Conservation (phyloP, 768 basidiomycete genomes). For the Rhodotorula diobovata region DNA sequence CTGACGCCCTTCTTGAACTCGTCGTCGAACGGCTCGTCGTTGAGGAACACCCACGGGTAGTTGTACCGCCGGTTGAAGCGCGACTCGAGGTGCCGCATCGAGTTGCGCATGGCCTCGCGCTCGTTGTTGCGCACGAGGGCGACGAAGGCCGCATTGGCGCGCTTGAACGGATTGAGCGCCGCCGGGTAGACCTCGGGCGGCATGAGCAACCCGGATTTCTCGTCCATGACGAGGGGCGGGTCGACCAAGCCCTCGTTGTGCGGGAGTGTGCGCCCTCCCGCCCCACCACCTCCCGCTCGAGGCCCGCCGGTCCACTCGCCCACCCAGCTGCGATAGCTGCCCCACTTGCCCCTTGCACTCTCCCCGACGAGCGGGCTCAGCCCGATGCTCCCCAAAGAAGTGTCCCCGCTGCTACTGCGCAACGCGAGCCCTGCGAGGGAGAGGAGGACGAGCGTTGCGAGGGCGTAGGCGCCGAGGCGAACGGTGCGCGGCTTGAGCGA, state of each 20-base stretch:
- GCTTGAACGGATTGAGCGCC: constrained; percentile 39
- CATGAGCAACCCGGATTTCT: constrained; percentile 16
- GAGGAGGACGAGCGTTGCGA: constrained; percentile 5
- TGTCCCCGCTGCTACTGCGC: background rate
- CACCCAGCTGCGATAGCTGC: constrained; percentile 3
- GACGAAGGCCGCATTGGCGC: constrained; percentile 40
- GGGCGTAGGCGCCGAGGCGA: constrained; percentile 2
- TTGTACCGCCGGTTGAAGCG: constrained; percentile 72
- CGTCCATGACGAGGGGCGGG: constrained; percentile 18
- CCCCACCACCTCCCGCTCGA: background rate
- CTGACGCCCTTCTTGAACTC: constrained; percentile 58
- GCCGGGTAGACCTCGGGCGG: constrained; percentile 41
- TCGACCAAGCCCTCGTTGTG: constrained; percentile 32
- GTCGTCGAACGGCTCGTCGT: constrained; percentile 63
- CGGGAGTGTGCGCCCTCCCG: background rate
- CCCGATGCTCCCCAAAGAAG: background rate
- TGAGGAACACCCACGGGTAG: constrained; percentile 50
- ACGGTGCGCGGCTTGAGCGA: background rate
- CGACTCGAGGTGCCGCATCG: constrained; percentile 68
- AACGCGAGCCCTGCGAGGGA: background rate
- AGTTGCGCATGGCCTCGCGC: constrained; percentile 29
- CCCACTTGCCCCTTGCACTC: background rate
- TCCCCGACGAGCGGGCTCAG: background rate
- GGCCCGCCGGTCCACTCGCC: background rate
- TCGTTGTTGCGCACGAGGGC: constrained; percentile 39